Conservation (phyloP, 306 rosid genomes). For the Boehmeria nivea region DNA sequence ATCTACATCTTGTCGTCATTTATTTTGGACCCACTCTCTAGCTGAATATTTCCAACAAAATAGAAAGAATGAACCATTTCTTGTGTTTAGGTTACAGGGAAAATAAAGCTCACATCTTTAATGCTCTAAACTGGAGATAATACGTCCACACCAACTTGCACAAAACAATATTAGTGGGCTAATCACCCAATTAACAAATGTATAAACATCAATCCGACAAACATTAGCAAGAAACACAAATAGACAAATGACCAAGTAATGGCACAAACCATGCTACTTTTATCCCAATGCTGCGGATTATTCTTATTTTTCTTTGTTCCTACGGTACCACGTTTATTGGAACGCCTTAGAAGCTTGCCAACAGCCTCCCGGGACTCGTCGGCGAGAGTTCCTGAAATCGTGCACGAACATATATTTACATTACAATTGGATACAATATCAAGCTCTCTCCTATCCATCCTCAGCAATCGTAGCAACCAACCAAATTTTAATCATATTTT, state of each 20-base stretch:
- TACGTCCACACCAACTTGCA: not conserved
- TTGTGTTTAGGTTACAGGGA: not conserved
- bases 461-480: too few species aligned
- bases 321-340: conserved; percentile 16
- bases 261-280: conserved; percentile 24
- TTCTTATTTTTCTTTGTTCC: conserved; percentile 23
- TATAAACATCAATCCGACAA: not conserved
- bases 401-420: not conserved
- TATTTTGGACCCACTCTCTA: conserved; percentile 26
- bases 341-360: conserved; percentile 27
- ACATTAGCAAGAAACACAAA: conserved; percentile 1
- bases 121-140: not conserved
- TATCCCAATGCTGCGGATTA: conserved; percentile 16
- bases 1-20: conserved; percentile 30
- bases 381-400: conserved; percentile 33
- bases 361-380: conserved; percentile 38
- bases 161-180: too few species aligned
- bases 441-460: not conserved
- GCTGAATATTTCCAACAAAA: conserved; percentile 33
- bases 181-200: too few species aligned
- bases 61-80: not conserved
- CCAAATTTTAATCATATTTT: too few species aligned
- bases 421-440: not conserved
- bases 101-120: not conserved
- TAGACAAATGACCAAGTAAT: conserved; percentile 2